A percentile compares a stretch with the other conserved stretches of the same genome.
Conservation (phyloP, 1,284 basidiomycete species). For the Tetrapyrgos nigripes region DNA sequence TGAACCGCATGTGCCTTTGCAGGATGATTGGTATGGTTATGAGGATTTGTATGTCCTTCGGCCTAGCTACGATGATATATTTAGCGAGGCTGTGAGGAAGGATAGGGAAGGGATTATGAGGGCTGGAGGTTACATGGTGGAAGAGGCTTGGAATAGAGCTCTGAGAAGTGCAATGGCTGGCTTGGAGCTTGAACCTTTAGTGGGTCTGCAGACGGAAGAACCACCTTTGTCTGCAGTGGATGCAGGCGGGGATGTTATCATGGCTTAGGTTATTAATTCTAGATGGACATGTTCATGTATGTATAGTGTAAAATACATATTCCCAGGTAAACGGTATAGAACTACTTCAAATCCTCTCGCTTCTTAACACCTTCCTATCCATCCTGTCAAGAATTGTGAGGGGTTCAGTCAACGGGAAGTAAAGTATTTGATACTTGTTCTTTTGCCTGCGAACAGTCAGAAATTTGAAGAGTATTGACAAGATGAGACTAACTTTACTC, state of each 20-base stretch:
- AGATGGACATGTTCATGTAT: conserved; percentile 1
- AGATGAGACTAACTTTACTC: conserved; percentile 53
- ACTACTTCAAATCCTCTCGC: conserved; percentile 31
- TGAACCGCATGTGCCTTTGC: conserved; percentile 75
- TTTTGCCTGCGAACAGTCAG: conserved; percentile 45
- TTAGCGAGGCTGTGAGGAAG: conserved; percentile 76
- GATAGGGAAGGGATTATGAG: conserved; percentile 84
- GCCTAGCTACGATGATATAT: conserved; percentile 68
- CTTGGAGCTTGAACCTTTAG: conserved; percentile 60
- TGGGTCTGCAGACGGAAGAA: conserved; percentile 28
- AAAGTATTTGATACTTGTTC: conserved; percentile 71
- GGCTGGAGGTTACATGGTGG: conserved; percentile 83
- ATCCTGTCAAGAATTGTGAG: conserved; percentile 56
- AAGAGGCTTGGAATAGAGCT: conserved; percentile 89
- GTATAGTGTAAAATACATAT: conserved; percentile 7
- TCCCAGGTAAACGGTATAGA: not conserved
- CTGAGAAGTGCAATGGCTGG: conserved; percentile 79
- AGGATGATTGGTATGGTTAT: conserved; percentile 79
- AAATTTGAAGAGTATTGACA: not conserved
- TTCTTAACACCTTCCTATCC: conserved; percentile 58
- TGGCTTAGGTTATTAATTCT: conserved; percentile 37
- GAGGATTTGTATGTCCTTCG: conserved; percentile 68
- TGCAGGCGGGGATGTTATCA: conserved; percentile 46
- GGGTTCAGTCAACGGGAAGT: conserved; percentile 69
- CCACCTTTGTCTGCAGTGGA: conserved; percentile 23